Conservation (phyloP, 768 basidiomycete genomes). For the Artomyces pyxidatus region DNA sequence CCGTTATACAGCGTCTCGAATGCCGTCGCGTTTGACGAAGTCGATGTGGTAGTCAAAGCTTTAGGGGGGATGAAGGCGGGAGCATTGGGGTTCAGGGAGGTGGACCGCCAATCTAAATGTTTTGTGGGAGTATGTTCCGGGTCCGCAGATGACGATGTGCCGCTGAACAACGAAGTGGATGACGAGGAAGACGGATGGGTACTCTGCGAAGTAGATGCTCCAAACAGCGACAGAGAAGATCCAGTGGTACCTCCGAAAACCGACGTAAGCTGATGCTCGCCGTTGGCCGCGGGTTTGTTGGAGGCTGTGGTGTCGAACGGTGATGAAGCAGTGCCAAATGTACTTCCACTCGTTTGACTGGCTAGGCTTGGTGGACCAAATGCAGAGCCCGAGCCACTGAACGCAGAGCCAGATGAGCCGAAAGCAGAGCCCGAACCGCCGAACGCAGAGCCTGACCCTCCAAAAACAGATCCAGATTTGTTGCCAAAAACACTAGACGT, state of each 20-base stretch:
- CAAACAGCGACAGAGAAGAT: slow-evolving; percentile 3
- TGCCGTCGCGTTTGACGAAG: too few species aligned
- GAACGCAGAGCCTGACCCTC: slow-evolving; percentile 17
- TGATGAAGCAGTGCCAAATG: too few species aligned
- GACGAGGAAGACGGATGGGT: not conserved
- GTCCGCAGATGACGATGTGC: too few species aligned
- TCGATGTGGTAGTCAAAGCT: slow-evolving; percentile 1
- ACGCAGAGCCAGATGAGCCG: slow-evolving; percentile 7
- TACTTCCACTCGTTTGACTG: too few species aligned
- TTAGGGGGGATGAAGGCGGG: slow-evolving; percentile 13
- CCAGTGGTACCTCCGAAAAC: not conserved
- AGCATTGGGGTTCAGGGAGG: slow-evolving; percentile 12
- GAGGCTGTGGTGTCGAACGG: too few species aligned
- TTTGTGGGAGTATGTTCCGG: too few species aligned
- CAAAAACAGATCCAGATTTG: slow-evolving; percentile 10
- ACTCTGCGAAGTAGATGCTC: slow-evolving; percentile 4
- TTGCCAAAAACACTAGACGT: slow-evolving; percentile 28
- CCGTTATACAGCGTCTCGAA: too few species aligned
- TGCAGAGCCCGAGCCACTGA: too few species aligned
- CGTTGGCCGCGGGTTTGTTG: too few species aligned
- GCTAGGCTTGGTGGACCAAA: too few species aligned
- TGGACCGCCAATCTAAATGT: too few species aligned
- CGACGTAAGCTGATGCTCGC: too few species aligned
- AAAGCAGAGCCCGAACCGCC: slow-evolving; percentile 15
- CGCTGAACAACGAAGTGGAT: slow-evolving; percentile 6